Percentiles rank a stretch among this genome's conserved stretches.
phyloP scores from a whole-genome alignment of 2,329 filamentous ascomycete species.

The Celoporthe dispersa region DNA sequence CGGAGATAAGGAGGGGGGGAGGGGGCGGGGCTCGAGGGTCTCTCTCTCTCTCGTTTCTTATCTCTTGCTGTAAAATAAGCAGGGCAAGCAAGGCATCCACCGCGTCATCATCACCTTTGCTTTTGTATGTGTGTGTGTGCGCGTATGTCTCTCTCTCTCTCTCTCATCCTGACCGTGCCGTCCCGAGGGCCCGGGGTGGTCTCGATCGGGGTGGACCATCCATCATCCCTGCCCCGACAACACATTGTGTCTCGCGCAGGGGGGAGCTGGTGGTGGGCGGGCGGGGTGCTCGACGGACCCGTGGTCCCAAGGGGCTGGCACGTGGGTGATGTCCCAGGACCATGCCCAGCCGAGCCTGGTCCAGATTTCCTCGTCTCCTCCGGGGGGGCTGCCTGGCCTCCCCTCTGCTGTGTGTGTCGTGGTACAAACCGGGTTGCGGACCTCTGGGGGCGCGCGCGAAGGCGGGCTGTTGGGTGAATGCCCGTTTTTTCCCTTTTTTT shows the following conservation, averaged over 20 bases:
- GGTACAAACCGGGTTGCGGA: background rate
- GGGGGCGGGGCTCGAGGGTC: background rate
- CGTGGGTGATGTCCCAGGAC: background rate
- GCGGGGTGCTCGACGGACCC: background rate
- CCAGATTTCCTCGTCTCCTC: background rate
- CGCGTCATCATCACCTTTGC: background rate
- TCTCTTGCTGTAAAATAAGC: background rate
- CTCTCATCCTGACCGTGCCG: background rate
- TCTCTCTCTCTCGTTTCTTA: background rate
- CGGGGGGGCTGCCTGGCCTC: background rate
- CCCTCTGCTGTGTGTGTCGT: background rate
- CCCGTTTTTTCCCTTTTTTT: background rate
- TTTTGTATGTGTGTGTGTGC: too few species aligned
- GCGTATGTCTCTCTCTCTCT: background rate
- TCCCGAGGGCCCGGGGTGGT: background rate
- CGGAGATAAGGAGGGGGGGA: background rate
- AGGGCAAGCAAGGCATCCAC: background rate
- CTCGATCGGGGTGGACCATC: background rate
- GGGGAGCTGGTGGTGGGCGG: background rate
- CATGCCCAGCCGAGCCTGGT: background rate
- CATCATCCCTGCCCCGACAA: background rate
- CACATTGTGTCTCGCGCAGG: background rate
- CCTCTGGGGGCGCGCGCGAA: too few species aligned
- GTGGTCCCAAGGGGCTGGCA: background rate
- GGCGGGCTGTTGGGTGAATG: background rate